These are phyloP conservation scores for Acrocalymma vagum DNA, from an alignment of 2,329 filamentous ascomycete species.

Conservation along the genomic window DNA sequence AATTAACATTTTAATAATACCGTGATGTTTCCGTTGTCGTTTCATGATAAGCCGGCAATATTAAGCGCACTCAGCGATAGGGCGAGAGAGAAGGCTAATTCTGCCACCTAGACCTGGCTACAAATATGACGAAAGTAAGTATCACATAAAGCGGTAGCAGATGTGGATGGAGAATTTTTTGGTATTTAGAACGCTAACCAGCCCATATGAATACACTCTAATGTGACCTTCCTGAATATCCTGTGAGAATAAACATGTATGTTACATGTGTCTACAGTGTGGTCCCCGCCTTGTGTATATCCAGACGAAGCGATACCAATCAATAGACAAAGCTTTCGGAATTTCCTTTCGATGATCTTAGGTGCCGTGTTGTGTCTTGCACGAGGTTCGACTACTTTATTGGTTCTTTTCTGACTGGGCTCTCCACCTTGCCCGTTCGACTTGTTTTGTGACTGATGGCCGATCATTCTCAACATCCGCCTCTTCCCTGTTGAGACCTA, in stretches of 20 bases:
- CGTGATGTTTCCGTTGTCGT: too few relatives aligned
- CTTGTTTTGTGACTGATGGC: constrained; percentile 10
- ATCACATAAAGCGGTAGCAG: too few relatives aligned
- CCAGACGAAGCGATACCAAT: too few relatives aligned
- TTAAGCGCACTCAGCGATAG: too few relatives aligned
- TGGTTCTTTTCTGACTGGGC: background rate
- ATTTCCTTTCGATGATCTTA: constrained; percentile 17
- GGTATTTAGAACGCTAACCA: too few relatives aligned
- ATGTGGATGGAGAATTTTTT: too few relatives aligned
- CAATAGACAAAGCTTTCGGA: background rate
- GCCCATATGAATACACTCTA: constrained; percentile 12
- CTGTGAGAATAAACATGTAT: constrained; percentile 9
- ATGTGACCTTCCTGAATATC: background rate
- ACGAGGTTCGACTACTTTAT: constrained; percentile 9
- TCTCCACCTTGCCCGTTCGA: constrained; percentile 13
- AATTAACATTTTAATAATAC: too few relatives aligned
- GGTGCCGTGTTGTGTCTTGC: constrained; percentile 15
- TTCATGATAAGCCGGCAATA: too few relatives aligned
- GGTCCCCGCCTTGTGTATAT: too few relatives aligned
- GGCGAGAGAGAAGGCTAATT: too few relatives aligned
- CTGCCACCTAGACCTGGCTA: too few relatives aligned
- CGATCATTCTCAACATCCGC: constrained; percentile 22
- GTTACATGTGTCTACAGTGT: background rate
- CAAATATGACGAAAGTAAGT: too few relatives aligned
- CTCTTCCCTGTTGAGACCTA: constrained; percentile 68